A percentile compares a stretch with the other conserved stretches of the same genome.
These are phyloP conservation scores for Mycena floridula DNA, from an alignment of 768 basidiomycete species.

Conservation along the genomic window DNA sequence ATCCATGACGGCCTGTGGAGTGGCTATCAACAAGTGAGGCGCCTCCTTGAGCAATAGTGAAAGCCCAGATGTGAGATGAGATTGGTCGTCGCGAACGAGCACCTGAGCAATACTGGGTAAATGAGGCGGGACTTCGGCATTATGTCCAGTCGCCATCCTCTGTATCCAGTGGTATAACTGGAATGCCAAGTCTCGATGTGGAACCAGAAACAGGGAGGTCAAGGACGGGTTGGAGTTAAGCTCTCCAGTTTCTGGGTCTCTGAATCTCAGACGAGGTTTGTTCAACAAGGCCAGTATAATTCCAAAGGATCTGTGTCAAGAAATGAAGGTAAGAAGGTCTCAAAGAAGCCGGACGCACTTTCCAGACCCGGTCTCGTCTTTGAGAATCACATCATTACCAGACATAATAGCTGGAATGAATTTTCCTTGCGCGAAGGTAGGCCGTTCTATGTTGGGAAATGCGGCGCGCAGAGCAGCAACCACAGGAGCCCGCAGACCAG, in stretches of 20 bases:
- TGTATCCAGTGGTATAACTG: slow-evolving; percentile 66
- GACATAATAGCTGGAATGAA: slow-evolving; percentile 58
- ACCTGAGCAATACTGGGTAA: slow-evolving; percentile 50
- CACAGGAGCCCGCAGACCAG: slow-evolving; percentile 47
- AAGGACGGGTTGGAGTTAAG: slow-evolving; percentile 24
- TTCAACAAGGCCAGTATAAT: slow-evolving; percentile 60
- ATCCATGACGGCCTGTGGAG: slow-evolving; percentile 64
- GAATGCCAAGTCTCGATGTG: slow-evolving; percentile 66
- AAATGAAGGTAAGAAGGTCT: slow-evolving; percentile 2
- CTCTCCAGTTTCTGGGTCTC: slow-evolving; percentile 14
- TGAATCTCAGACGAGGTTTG: slow-evolving; percentile 34
- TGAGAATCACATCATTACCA: slow-evolving; percentile 57
- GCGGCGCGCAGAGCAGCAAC: slow-evolving; percentile 45
- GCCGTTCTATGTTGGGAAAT: slow-evolving; percentile 53
- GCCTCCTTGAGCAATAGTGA: slow-evolving; percentile 31
- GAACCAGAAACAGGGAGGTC: slow-evolving; percentile 59
- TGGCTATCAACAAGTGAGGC: slow-evolving; percentile 67
- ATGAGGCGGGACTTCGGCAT: slow-evolving; percentile 20
- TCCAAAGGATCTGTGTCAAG: slow-evolving; percentile 57
- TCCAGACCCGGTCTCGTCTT: slow-evolving; percentile 71
- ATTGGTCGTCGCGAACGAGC: slow-evolving; percentile 47
- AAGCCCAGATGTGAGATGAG: slow-evolving; percentile 34
- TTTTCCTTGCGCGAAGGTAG: slow-evolving; percentile 52
- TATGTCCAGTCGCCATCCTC: slow-evolving; percentile 29
- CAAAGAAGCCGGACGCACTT: slow-evolving; percentile 52